Base-by-base conservation (phyloP, 116 monocot species). In the Dioscorea cayenensis region DNA sequence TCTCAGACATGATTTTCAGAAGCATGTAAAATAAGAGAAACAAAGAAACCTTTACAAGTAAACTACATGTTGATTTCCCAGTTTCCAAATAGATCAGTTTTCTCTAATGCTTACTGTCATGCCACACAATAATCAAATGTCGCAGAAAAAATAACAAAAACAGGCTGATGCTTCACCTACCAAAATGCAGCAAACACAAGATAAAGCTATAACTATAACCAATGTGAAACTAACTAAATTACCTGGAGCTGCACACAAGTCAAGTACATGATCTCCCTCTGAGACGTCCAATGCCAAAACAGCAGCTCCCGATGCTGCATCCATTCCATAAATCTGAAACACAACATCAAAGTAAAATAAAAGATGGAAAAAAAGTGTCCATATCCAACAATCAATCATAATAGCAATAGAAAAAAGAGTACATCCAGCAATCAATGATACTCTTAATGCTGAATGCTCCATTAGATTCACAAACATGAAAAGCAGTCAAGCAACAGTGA, bases 231-330 rank as follows among this genome's bases (percentile, higher is more conserved):
- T 10, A 28, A 58, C 21, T 2, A 3, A 14, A 35, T 67, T 74
- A 99, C 97, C 97, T 78, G 97, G 97, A 48, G 97, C 97, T 60
- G 89, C 84, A 79, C 97, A 99, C 8, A 99, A 73, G 78, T 99
- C 97, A 77, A 99, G 97, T 72, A 99, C 82, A 82, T 99, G 93
- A 81, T 93, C 93, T 36, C 90, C 97, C 38, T 67, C 76, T 60
- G 70, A 76, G 77, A 88, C 86, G 76, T 82, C 72, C 73, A 93
- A 78, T 22, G 97, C 90, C 61, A 79, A 51, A 60, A 93, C 89
- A 68, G 97, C 93, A 66, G 97, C 97, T 66, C 97, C 97, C 38
- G 97, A 99, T 71, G 97, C 90, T 32, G 90, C 97, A 90, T 99
- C 97, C 75, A 99, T 93, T 76, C 97, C 97, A 75, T 90, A 99